These are phyloP conservation scores for Fistulifera pelliculosa DNA, from an alignment of 108 stramenopile genomes.

Conservation along the genomic window DNA sequence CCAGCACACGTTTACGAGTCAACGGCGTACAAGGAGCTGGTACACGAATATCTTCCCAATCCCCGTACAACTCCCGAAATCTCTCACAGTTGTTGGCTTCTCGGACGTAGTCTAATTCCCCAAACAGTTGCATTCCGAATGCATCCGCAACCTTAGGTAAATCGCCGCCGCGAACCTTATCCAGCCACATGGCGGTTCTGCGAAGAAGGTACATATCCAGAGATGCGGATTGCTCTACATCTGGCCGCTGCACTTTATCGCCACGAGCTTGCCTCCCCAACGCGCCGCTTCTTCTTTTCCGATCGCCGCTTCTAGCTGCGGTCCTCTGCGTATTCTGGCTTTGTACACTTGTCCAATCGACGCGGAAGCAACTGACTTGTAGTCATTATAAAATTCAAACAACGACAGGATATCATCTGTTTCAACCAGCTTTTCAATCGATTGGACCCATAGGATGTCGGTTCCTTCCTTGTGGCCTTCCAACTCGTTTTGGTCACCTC, in stretches of 20 bases:
- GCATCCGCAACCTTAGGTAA: constrained; percentile 82
- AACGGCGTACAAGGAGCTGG: constrained; percentile 64
- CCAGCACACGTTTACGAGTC: constrained; percentile 75
- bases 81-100: constrained; percentile 78
- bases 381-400: constrained; percentile 75
- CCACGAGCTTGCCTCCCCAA: constrained; percentile 76
- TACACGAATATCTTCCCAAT: constrained; percentile 71
- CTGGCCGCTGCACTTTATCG: constrained; percentile 84
- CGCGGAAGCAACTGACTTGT: constrained; percentile 63
- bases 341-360: constrained; percentile 88
- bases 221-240: constrained; percentile 72
- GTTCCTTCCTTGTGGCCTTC: constrained; percentile 15
- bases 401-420: constrained; percentile 58
- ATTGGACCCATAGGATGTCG: constrained; percentile 1
- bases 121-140: constrained; percentile 88
- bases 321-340: constrained; percentile 40
- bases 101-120: constrained; percentile 79
- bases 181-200: constrained; percentile 67
- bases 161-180: constrained; percentile 70
- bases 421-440: constrained; percentile 43
- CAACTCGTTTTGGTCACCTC: constrained; percentile 15
- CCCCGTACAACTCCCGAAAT: constrained; percentile 78
- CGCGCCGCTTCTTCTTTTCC: constrained; percentile 45
- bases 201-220: constrained; percentile 86
- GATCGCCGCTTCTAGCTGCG: constrained; percentile 14